Conservation (phyloP, 2,329 filamentous ascomycete genomes). For the Colletotrichum sublineola region DNA sequence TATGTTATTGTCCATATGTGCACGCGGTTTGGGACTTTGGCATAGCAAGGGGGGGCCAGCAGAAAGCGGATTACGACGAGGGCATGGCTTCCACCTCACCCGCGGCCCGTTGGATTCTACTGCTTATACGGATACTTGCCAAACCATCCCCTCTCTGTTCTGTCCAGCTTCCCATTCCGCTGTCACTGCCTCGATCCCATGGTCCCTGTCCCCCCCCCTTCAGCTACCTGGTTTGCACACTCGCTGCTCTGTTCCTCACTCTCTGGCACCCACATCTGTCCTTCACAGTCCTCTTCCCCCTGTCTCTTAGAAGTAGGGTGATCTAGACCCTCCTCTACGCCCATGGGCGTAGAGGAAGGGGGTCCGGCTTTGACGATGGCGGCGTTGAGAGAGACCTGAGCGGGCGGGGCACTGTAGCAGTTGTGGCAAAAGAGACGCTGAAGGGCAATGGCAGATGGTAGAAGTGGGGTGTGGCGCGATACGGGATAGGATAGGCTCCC, state of each 20-base stretch:
- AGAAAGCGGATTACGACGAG: slow-evolving; percentile 14
- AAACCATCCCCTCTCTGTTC: neutral
- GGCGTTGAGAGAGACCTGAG: slow-evolving; percentile 5
- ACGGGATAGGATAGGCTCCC: slow-evolving; percentile 1
- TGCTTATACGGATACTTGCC: neutral
- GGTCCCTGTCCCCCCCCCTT: slow-evolving; percentile 1
- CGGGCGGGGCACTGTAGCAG: neutral
- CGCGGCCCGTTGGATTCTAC: slow-evolving; percentile 1
- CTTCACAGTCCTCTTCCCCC: slow-evolving; percentile 12
- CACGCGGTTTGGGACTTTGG: slow-evolving; percentile 16
- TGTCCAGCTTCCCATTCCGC: slow-evolving; percentile 21
- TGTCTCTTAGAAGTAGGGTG: slow-evolving; percentile 17
- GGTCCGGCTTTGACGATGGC: slow-evolving; percentile 11
- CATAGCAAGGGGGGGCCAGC: slow-evolving; percentile 23
- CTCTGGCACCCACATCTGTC: slow-evolving; percentile 13
- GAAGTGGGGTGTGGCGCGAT: slow-evolving; percentile 27
- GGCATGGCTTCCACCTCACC: slow-evolving; percentile 28
- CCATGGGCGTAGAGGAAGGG: slow-evolving; percentile 16
- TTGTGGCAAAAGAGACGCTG: slow-evolving; percentile 10
- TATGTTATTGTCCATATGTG: slow-evolving; percentile 36
- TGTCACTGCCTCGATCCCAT: neutral
- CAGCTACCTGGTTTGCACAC: slow-evolving; percentile 2
- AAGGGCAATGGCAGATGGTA: neutral
- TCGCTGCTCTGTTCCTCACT: neutral
- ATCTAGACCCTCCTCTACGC: slow-evolving; percentile 24